phyloP scores from a whole-genome alignment of 345 rosid genomes.

The Populus pruinosa region DNA sequence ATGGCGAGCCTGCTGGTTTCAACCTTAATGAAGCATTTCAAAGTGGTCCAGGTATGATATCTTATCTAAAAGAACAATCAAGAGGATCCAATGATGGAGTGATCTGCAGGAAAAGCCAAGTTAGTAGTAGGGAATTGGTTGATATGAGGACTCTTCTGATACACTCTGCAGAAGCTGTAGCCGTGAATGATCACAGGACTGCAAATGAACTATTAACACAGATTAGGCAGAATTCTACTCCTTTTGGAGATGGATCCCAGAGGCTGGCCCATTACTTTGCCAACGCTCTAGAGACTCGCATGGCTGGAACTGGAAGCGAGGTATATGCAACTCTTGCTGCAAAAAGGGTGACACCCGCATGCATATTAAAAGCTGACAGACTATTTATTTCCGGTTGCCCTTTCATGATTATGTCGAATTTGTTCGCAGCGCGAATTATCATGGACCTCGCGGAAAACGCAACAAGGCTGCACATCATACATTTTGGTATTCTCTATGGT shows the following conservation, averaged over 20 bases:
- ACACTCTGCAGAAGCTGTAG: conserved; percentile 62
- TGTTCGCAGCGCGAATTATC: conserved; percentile 44
- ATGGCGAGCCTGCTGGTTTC: conserved; percentile 8
- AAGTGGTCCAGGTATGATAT: conserved; percentile 13
- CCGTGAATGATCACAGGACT: conserved; percentile 46
- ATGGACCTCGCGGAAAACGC: conserved; percentile 38
- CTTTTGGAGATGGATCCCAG: conserved; percentile 52
- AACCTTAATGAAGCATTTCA: conserved; percentile 22
- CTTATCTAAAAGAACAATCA: conserved; percentile 2
- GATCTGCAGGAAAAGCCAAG: neutral
- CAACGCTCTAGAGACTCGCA: conserved; percentile 55
- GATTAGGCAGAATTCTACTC: conserved; percentile 53
- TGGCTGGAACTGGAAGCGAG: conserved; percentile 37
- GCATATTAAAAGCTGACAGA: conserved; percentile 48
- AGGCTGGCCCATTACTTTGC: conserved; percentile 65
- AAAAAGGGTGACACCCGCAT: conserved; percentile 36
- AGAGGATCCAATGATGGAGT: neutral
- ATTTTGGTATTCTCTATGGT: conserved; percentile 59
- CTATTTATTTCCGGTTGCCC: conserved; percentile 47
- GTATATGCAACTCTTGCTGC: conserved; percentile 24
- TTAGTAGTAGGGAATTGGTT: conserved; percentile 24
- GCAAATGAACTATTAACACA: conserved; percentile 48
- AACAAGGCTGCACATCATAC: conserved; percentile 49
- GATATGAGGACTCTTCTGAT: conserved; percentile 45
- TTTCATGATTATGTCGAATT: conserved; percentile 39